Evolutionary conservation across 2,329 filamentous ascomycete genomes (phyloP), one percentile per base, ranked within the genome.

Genomic region (Alternaria gansuensis): DNA sequence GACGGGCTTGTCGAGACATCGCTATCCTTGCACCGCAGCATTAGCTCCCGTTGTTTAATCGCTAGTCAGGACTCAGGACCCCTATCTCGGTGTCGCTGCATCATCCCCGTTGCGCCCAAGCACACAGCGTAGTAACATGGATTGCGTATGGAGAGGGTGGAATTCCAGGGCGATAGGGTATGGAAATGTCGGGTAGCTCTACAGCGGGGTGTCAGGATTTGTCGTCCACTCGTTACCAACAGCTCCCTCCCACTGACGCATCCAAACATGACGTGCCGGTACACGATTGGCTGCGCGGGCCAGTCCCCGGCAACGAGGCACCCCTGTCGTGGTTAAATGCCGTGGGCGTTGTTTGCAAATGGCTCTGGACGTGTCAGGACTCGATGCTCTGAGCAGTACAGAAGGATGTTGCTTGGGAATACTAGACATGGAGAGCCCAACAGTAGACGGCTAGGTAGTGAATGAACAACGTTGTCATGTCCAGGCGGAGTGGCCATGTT

Each of bases 11-110:
- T 33, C 21, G 6, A 36, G 21, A 21, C 44, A 48, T 48, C 21
- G 44, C 21, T 34, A 48, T 39, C 57, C 56, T 45, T 55, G 46
- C 31, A 17, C 43, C 33, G 49, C 50, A 46, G 37, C 51, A 37
- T 39, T 66, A 63, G 62, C 41, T 63, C 64, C 65, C 62, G 65
- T 46, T 39, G 49, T 46, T 62, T 63, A 62, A 49, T 28, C 31
- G 31, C 51, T 63, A 63, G 59, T 48, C 41, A 56, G 60, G 57
- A 53, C 61, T 48, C 41, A 56, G 60, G 57, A 53, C 61, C 63
- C 62, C 56, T 54, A 59, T 62, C 51, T 33, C 44, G 26, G 41
- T 43, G 37, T 51, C 31, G 50, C 26, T 26, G 7, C 28, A 41
- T 46, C 48, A 59, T 54, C 43, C 39, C 34, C 14, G 53, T 51